These are phyloP conservation scores for Saccharomycopsis synnaedendra DNA, from an alignment of 805 yeast species.

Conservation along the genomic window DNA sequence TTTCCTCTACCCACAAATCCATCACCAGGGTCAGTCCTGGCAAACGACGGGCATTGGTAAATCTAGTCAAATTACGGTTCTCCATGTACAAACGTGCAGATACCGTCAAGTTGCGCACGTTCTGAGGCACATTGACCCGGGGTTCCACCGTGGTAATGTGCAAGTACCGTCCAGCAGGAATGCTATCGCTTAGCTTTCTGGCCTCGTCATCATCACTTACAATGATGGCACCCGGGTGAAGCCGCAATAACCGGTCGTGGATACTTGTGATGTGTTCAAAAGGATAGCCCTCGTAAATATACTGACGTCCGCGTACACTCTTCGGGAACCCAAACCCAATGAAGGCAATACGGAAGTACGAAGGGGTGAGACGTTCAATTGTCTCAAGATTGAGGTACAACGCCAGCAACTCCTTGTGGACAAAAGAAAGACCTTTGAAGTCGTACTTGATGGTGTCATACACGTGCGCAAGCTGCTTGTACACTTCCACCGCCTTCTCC, in stretches of 20 bases:
- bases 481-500: conserved; percentile 71
- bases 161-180: conserved; percentile 62
- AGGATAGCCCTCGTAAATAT: conserved; percentile 76
- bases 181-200: conserved; percentile 31
- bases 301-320: conserved; percentile 62
- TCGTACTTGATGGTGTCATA: conserved; percentile 67
- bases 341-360: conserved; percentile 69
- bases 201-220: conserved; percentile 49
- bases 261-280: conserved; percentile 81
- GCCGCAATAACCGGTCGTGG: conserved; percentile 58
- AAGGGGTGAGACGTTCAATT: conserved; percentile 62
- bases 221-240: conserved; percentile 76
- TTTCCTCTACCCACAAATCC: conserved; percentile 84
- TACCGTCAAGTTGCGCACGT: conserved; percentile 26
- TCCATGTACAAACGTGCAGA: conserved; percentile 67
- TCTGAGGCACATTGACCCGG: conserved; percentile 37
- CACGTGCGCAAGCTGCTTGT: conserved; percentile 65
- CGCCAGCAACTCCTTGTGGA: conserved; percentile 54
- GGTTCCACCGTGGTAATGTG: conserved; percentile 69
- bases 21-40: conserved; percentile 63
- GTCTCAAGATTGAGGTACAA: conserved; percentile 58
- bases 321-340: conserved; percentile 80
- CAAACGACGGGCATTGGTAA: conserved; percentile 56
- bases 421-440: conserved; percentile 61
- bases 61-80: conserved; percentile 59